phyloP scores from a whole-genome alignment of 2,329 filamentous ascomycete species.

The Sporothrix sp. region DNA sequence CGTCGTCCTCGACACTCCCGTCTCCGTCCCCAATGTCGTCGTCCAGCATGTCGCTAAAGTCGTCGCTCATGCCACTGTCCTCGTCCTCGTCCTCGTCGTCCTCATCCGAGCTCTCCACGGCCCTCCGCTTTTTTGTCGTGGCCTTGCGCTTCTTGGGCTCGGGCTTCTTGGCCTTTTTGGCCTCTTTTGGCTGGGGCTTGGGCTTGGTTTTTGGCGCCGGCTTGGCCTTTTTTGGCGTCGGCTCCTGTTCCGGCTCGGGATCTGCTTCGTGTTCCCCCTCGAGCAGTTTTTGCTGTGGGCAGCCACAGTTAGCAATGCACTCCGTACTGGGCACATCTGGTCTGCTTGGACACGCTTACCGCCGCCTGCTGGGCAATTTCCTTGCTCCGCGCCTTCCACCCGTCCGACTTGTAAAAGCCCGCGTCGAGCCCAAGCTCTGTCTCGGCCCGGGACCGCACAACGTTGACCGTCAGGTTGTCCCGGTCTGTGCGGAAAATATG shows the following conservation, averaged over 20 bases:
- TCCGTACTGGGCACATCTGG: too few species aligned
- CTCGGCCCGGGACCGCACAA: conserved; percentile 44
- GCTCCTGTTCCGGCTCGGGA: background rate
- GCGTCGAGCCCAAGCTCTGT: conserved; percentile 37
- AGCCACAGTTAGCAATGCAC: background rate
- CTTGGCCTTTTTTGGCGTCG: conserved; percentile 18
- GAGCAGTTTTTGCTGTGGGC: conserved; percentile 11
- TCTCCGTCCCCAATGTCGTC: conserved; percentile 9
- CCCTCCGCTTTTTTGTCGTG: background rate
- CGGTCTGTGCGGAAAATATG: conserved; percentile 35
- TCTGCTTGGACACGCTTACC: too few species aligned
- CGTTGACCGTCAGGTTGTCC: conserved; percentile 46
- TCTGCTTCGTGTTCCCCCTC: conserved; percentile 8
- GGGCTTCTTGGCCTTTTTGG: conserved; percentile 19
- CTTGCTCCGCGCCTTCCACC: conserved; percentile 53
- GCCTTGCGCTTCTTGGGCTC: conserved; percentile 20
- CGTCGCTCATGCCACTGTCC: background rate
- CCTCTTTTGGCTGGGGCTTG: conserved; percentile 12
- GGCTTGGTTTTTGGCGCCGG: conserved; percentile 10
- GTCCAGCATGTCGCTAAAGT: conserved; percentile 10
- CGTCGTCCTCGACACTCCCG: conserved; percentile 11
- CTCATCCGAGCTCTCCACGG: background rate
- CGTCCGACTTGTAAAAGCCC: conserved; percentile 38
- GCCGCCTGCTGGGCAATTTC: conserved; percentile 43
- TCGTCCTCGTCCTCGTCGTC: conserved; percentile 9